phyloP scores from a whole-genome alignment of 2,329 filamentous ascomycete species.

The Amesomyces nigricolor region DNA sequence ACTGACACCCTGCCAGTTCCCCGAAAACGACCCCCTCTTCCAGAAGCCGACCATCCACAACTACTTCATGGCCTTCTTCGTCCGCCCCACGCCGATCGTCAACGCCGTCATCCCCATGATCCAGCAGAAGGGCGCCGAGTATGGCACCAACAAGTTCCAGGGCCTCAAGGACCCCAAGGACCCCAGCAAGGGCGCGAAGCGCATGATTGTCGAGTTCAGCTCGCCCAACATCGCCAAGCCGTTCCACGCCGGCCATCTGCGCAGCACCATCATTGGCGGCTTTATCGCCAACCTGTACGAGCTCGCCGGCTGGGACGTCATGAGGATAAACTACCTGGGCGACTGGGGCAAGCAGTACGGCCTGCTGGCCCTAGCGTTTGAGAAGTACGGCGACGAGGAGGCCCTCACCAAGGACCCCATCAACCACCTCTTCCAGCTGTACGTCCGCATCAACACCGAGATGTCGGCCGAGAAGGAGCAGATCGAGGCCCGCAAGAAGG shows the following conservation, averaged over 20 bases:
- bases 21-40: constrained; percentile 63
- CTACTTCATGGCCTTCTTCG: constrained; percentile 73
- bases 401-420: constrained; percentile 68
- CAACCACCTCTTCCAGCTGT: constrained; percentile 76
- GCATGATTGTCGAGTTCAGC: constrained; percentile 72
- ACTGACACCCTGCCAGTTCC: constrained; percentile 48
- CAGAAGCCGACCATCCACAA: constrained; percentile 62
- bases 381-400: constrained; percentile 69
- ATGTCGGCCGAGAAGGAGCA: constrained; percentile 61
- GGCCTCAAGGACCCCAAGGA: constrained; percentile 58
- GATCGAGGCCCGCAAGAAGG: constrained; percentile 52
- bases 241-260: constrained; percentile 72
- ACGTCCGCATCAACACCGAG: constrained; percentile 69
- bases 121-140: constrained; percentile 54
- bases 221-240: constrained; percentile 84
- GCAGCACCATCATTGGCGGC: constrained; percentile 73
- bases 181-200: constrained; percentile 56
- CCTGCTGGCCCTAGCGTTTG: constrained; percentile 67
- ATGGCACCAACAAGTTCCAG: constrained; percentile 57
- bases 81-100: constrained; percentile 63
- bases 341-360: constrained; percentile 78
- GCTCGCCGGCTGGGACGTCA: constrained; percentile 65
- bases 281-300: constrained; percentile 70
- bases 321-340: constrained; percentile 70
- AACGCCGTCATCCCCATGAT: constrained; percentile 65